Evolutionary conservation across 129 eudicot genomes (phyloP).

Genomic region (Lactuca saligna): DNA sequence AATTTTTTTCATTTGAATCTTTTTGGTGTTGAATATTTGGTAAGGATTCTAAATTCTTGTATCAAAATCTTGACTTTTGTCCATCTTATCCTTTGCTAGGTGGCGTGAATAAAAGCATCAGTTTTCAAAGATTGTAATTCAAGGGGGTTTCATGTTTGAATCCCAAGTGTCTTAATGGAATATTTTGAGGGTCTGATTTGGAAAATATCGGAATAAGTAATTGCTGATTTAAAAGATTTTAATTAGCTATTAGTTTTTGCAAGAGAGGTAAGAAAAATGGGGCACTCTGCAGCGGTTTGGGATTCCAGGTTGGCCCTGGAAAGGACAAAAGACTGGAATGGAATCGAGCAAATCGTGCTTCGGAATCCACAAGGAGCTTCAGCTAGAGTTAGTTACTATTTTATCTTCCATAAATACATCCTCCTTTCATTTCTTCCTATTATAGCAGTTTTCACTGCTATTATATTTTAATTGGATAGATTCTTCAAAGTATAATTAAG

Average conservation of each 20-base stretch:
- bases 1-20: slow-evolving; percentile 11
- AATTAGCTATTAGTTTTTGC: slow-evolving; percentile 10
- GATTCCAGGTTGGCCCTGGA: slow-evolving; percentile 61
- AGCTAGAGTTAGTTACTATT: slow-evolving; percentile 46
- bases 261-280: slow-evolving; percentile 48
- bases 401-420: background rate
- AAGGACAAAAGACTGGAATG: slow-evolving; percentile 66
- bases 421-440: too few relatives aligned
- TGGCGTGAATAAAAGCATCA: slow-evolving; percentile 28
- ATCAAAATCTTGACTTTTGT: slow-evolving; percentile 36
- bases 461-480: too few relatives aligned
- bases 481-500: too few relatives aligned
- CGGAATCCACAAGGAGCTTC: slow-evolving; percentile 78
- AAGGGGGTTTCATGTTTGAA: slow-evolving; percentile 16
- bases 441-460: background rate
- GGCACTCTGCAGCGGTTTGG: slow-evolving; percentile 79
- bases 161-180: slow-evolving; percentile 20
- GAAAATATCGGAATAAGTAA: slow-evolving; percentile 19
- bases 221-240: slow-evolving; percentile 12
- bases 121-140: slow-evolving; percentile 5
- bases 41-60: slow-evolving; percentile 20
- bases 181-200: slow-evolving; percentile 17
- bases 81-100: slow-evolving; percentile 31
- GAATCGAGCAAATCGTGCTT: slow-evolving; percentile 68
- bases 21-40: slow-evolving; percentile 26